These are phyloP conservation scores for Penicillium cataractarum DNA, from an alignment of 495 filamentous ascomycete genomes.

Conservation along the genomic window DNA sequence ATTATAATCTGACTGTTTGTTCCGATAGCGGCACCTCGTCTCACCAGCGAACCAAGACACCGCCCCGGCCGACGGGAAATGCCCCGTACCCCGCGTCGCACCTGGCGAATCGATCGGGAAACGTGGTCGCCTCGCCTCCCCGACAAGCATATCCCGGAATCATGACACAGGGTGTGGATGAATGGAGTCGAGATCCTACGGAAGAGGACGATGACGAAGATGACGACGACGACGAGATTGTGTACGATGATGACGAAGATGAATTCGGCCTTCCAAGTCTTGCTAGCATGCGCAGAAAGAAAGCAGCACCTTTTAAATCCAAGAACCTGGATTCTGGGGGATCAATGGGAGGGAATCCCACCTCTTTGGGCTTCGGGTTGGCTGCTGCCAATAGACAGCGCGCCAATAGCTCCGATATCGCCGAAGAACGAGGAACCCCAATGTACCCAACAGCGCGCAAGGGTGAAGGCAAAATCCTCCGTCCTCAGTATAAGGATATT, in stretches of 20 bases:
- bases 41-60: slow-evolving; percentile 63
- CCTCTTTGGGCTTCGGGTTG: slow-evolving; percentile 40
- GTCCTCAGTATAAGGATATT: slow-evolving; percentile 97
- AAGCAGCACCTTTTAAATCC: slow-evolving; percentile 48
- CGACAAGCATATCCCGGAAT: slow-evolving; percentile 75
- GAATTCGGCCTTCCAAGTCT: slow-evolving; percentile 93
- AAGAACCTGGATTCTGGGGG: slow-evolving; percentile 52
- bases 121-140: slow-evolving; percentile 60
- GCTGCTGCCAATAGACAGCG: slow-evolving; percentile 42
- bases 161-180: slow-evolving; percentile 71
- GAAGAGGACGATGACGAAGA: slow-evolving; percentile 53
- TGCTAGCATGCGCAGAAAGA: slow-evolving; percentile 79
- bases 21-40: slow-evolving; percentile 54
- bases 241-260: slow-evolving; percentile 86
- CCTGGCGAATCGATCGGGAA: slow-evolving; percentile 52
- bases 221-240: slow-evolving; percentile 68
- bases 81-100: slow-evolving; percentile 53
- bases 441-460: slow-evolving; percentile 86
- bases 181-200: slow-evolving; percentile 69
- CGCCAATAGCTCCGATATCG: slow-evolving; percentile 87
- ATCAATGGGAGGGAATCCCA: slow-evolving; percentile 26
- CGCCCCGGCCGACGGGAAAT: slow-evolving; percentile 52
- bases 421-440: slow-evolving; percentile 84
- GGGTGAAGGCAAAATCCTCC: slow-evolving; percentile 88
- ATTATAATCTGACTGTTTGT: slow-evolving; percentile 21